Conservation (phyloP, 139 green algal genomes). For the Nannochloris sp. region DNA sequence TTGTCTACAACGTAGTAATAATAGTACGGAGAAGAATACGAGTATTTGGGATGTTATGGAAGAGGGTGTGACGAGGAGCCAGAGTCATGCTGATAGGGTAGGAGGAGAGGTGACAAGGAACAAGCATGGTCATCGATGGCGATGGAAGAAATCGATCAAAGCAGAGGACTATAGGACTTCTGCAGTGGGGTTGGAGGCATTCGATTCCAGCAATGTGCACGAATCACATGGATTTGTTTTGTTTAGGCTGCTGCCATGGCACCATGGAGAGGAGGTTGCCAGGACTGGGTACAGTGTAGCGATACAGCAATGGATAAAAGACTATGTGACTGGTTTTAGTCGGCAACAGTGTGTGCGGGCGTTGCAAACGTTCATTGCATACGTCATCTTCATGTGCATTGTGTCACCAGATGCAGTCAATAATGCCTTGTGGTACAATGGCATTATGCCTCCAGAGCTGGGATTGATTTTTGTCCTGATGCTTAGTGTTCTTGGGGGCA, state of each 20-base stretch:
- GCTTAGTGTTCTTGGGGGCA: background rate
- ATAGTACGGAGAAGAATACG: no score
- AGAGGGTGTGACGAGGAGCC: no score
- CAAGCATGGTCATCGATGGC: no score
- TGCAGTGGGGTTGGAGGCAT: background rate
- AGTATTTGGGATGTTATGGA: no score
- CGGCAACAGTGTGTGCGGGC: background rate
- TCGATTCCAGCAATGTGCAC: background rate
- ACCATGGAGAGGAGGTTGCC: background rate
- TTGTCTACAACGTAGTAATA: no score
- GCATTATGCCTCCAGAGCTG: background rate
- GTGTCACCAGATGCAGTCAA: background rate
- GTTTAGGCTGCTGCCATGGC: background rate
- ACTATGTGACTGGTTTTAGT: background rate
- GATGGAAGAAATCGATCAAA: background rate
- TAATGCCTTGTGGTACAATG: background rate
- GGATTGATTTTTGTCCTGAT: background rate
- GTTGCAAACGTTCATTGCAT: background rate
- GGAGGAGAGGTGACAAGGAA: no score
- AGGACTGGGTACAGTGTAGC: background rate
- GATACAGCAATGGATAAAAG: background rate
- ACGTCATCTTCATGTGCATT: background rate
- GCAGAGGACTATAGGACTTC: background rate
- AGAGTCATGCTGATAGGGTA: no score
- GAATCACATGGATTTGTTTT: background rate